Base-by-base conservation (phyloP, 139 green algal genomes). In the Chlorella sp. region DNA sequence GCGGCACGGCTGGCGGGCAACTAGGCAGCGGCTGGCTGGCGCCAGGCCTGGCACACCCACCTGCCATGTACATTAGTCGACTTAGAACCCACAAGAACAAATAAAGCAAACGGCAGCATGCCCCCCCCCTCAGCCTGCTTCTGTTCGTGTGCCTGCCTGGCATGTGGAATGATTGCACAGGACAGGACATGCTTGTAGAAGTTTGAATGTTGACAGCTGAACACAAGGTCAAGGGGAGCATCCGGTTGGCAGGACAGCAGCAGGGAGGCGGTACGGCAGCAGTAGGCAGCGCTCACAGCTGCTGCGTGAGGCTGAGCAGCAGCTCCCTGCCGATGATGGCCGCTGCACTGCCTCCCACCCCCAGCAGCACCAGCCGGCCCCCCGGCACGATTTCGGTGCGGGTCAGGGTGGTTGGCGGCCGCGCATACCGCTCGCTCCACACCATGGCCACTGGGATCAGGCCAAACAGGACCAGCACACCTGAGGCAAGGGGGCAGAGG, bases 381-480 rank as follows among this genome's bases (percentile, higher is more conserved):
- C 91, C 92, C 4, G 91, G 91, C 63, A 92, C 87, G 2, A 93
- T 47, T 36, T 83, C 41, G 7, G 71, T 30, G 13, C n/a, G 68
- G 30, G 64, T 69, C 25, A 89, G 68, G 18, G 88, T 88, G 44
- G 74, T 82, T 20, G 51, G 51, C 21, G 51, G 51, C 51, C 78
- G 47, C 63, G 79, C 68, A 47, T 94, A 92, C 1, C 93, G 75
- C 78, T 89, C 88, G 65, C 63, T 80, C 90, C 91, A 96, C 41
- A 62, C 90, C 92, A 96, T 96, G 6, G 89, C 89, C 7, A 89
- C 85, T 3, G 94, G 94, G 75, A 96, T 83, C 36, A 97, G 74
- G 21, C 94, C 93, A 84, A 96, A 97, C 70, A 97, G 85, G 9
- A 88, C 85, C 67, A 96, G 88, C 25, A 96, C 93, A 34, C 93